Conservation (phyloP, 164 flowering plant genomes). For the Euptelea pleiosperma region DNA sequence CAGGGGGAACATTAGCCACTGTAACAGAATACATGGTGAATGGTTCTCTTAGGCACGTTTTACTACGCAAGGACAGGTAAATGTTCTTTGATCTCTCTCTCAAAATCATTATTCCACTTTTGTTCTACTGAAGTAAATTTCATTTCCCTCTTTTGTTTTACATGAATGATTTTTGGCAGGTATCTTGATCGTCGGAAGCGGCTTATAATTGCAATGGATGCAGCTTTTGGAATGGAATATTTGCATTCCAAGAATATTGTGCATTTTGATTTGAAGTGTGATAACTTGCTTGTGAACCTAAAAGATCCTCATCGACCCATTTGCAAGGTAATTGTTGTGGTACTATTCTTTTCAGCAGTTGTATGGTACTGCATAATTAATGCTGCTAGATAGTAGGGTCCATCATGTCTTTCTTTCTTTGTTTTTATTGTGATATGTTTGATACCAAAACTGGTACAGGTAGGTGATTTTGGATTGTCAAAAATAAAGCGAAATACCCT, state of each 20-base stretch:
- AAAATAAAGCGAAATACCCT: constrained; percentile 95
- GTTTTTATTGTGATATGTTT: not conserved
- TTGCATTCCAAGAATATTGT: constrained; percentile 91
- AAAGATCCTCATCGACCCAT: constrained; percentile 85
- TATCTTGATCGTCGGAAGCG: constrained; percentile 83
- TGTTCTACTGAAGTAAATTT: not conserved
- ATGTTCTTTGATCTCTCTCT: not conserved
- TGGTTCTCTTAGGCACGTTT: constrained; percentile 94
- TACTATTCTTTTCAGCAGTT: no score
- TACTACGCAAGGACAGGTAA: constrained; percentile 86
- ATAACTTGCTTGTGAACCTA: constrained; percentile 87
- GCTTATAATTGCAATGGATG: constrained; percentile 93
- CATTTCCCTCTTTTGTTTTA: constrained; percentile 4
- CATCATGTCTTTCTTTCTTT: not conserved
- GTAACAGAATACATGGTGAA: constrained; percentile 95
- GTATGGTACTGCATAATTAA: no score
- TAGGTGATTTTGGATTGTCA: constrained; percentile 96
- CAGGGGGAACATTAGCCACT: constrained; percentile 90
- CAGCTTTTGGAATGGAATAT: constrained; percentile 99
- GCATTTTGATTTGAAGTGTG: constrained; percentile 95
- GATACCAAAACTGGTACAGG: constrained; percentile 39
- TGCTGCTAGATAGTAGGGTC: not conserved
- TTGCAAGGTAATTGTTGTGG: constrained; percentile 61
- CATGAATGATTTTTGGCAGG: constrained; percentile 37
- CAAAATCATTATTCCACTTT: not conserved